These are phyloP conservation scores for Blepharisma undulans DNA, from an alignment of 169 alveolate species.

Conservation along the genomic window DNA sequence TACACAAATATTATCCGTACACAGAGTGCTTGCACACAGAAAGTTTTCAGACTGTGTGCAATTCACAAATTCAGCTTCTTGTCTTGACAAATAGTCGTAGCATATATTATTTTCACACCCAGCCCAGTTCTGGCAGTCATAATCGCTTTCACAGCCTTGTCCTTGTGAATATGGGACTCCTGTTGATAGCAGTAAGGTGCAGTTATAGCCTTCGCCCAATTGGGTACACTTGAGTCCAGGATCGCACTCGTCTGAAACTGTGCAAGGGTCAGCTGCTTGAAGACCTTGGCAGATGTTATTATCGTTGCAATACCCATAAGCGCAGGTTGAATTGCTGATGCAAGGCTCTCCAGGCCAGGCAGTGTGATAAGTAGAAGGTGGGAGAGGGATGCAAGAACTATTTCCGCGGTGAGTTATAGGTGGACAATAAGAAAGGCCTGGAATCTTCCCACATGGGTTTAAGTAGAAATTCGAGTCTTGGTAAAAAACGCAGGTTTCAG, in stretches of 20 bases:
- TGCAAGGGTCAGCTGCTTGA: not conserved
- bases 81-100: constrained; percentile 2
- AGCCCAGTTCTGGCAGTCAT: constrained; percentile 26
- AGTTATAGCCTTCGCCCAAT: not conserved
- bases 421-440: constrained; percentile 11
- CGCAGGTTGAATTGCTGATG: constrained; percentile 2
- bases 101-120: not conserved
- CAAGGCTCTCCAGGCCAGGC: constrained; percentile 37
- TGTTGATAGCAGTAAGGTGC: not conserved
- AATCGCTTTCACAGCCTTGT: constrained; percentile 8
- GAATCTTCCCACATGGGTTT: not conserved
- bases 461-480: not conserved
- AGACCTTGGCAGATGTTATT: constrained; percentile 10
- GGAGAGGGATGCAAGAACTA: not conserved
- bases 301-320: not conserved
- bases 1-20: not conserved
- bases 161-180: not conserved
- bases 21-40: constrained; percentile 3
- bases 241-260: constrained; percentile 13
- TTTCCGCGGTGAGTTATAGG: not conserved
- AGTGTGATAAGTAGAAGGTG: not conserved
- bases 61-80: not conserved
- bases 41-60: not conserved
- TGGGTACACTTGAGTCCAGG: constrained; percentile 24
- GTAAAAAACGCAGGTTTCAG: not conserved